phyloP scores from a whole-genome alignment of 208 protist species.

The Entamoeba invadens region DNA sequence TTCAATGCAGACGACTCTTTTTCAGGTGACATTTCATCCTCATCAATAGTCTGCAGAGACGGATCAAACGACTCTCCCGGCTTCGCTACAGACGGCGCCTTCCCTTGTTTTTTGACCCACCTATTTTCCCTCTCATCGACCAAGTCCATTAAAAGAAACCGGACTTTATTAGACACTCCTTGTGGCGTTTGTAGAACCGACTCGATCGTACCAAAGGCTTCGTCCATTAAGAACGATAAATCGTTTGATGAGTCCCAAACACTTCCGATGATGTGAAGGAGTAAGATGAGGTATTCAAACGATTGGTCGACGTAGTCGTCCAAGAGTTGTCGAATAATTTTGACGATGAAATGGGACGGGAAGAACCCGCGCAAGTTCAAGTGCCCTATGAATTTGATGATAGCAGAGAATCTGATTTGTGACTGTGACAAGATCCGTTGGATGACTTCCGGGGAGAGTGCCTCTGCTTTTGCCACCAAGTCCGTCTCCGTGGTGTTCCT shows the following conservation, averaged over 20 bases:
- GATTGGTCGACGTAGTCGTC: neutral
- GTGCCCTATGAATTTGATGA: neutral
- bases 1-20: too few relatives aligned
- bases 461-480: neutral
- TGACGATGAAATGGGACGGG: neutral
- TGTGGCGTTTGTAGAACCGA: neutral
- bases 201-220: neutral
- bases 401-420: neutral
- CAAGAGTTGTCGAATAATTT: neutral
- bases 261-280: neutral
- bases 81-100: neutral
- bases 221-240: neutral
- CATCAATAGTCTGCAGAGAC: neutral
- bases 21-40: neutral
- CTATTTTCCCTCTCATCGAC: neutral
- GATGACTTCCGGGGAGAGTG: neutral
- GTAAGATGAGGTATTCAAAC: neutral
- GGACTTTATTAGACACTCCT: neutral
- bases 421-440: neutral
- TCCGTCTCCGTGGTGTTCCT: neutral
- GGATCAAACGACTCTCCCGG: neutral
- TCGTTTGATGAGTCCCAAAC: neutral
- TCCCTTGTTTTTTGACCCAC: neutral
- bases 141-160: neutral
- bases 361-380: neutral